These are phyloP conservation scores for Avena eriantha DNA, from an alignment of 176 grass and related monocot species.

Conservation along the genomic window DNA sequence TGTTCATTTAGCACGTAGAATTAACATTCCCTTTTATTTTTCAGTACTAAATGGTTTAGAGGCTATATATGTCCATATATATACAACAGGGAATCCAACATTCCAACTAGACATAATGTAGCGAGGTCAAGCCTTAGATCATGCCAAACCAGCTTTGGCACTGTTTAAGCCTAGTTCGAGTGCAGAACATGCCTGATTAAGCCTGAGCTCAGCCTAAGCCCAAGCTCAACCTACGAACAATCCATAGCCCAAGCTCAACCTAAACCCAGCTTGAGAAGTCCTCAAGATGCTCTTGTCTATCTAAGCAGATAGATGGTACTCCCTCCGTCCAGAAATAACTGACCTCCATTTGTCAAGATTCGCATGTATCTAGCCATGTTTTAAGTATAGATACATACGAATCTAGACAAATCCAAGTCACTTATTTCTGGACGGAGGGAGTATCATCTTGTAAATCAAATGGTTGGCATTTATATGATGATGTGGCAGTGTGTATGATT, in stretches of 20 bases:
- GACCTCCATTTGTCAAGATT: no score
- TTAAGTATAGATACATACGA: no score
- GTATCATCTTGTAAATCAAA: slow-evolving; percentile 9
- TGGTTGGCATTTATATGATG: background rate
- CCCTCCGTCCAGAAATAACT: no score
- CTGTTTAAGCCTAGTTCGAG: background rate
- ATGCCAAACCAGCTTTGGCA: background rate
- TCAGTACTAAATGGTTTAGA: background rate
- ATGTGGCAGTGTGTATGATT: background rate
- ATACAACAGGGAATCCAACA: background rate
- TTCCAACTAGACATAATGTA: background rate
- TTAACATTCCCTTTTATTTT: background rate
- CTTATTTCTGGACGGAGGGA: no score
- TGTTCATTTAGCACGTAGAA: background rate
- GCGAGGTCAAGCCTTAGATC: background rate
- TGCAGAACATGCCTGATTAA: background rate
- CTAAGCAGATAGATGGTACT: background rate
- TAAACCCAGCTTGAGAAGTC: background rate
- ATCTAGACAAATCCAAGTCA: no score
- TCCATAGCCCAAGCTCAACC: background rate
- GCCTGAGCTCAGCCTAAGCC: background rate
- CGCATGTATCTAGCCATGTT: no score
- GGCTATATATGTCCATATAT: background rate
- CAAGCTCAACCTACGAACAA: background rate
- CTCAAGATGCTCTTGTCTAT: background rate